These are phyloP conservation scores for Penicillium dipodomyicola DNA, from an alignment of 495 filamentous ascomycete genomes.

Conservation along the genomic window DNA sequence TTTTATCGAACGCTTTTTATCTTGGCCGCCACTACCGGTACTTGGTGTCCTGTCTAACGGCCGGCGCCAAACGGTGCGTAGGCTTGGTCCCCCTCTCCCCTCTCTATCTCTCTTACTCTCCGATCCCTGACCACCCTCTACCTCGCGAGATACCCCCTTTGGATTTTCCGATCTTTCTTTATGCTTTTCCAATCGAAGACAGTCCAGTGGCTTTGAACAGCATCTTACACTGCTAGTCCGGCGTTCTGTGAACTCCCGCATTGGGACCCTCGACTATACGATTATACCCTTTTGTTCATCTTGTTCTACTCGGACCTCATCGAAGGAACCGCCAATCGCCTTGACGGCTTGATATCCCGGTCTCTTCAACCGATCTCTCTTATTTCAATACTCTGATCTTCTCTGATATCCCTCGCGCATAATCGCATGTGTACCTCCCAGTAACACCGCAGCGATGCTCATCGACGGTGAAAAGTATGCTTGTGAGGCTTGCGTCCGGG, in stretches of 20 bases:
- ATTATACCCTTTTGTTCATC: constrained; percentile 46
- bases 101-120: constrained; percentile 23
- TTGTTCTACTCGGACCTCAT: constrained; percentile 31
- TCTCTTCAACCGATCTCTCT: constrained; percentile 29
- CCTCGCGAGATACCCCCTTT: constrained; percentile 21
- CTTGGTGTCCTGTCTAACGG: constrained; percentile 57
- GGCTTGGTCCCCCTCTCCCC: constrained; percentile 49
- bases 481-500: constrained; percentile 91
- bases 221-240: constrained; percentile 28
- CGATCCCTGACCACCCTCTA: constrained; percentile 7
- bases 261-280: constrained; percentile 33
- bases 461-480: constrained; percentile 88
- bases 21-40: constrained; percentile 55
- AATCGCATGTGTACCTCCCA: constrained; percentile 47
- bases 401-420: constrained; percentile 33
- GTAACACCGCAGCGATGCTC: constrained; percentile 60
- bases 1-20: constrained; percentile 43
- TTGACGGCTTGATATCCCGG: constrained; percentile 42
- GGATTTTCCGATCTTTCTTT: constrained; percentile 23
- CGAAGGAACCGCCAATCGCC: constrained; percentile 40
- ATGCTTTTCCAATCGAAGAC: too few relatives aligned
- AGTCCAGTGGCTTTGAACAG: constrained; percentile 17
- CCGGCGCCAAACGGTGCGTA: constrained; percentile 57
- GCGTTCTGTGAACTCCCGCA: constrained; percentile 41
- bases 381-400: constrained; percentile 23